Evolutionary conservation across 306 rosid genomes (phyloP), one percentile per base, ranked within the genome.

Genomic region (Dryas alaskensis): DNA sequence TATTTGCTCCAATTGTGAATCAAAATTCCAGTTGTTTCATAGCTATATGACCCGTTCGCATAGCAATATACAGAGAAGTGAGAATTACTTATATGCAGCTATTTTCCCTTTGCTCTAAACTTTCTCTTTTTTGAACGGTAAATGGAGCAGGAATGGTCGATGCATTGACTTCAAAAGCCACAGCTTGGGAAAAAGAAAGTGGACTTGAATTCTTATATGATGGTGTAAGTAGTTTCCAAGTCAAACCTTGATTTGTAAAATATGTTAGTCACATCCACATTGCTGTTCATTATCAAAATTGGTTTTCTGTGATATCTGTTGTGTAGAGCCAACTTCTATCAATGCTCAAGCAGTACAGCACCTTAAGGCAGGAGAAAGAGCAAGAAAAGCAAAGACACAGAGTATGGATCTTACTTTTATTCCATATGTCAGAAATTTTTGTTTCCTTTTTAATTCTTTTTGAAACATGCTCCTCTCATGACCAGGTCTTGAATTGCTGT

Each of bases 121-220:
- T 12, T 67, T 50, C 48, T 37, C 47, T 22, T 53, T 61, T 73
- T 46, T 72, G 70, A 42, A 45, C 60, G 46, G 52, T 74, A 12
- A 52, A 45, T 58, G 58, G 77, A 10, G 73, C 86, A 92, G 93
- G 88, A 64, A 82, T 88, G 87, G 86, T 87, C 40, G 98, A 89
- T 63, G 79, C 82, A 72, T 79, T 92, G 61, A 81, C 75, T 75
- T 82, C 75, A 31, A 92, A 92, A 85, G 81, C 89, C 65, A 61
- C 59, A 48, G 84, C 84, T 62, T 92, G 98, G 96, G 93, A 90
- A 82, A 77, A 80, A 62, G 93, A 89, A 53, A 88, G 82, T 62
- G 93, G 84, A 31, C 7, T 37, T 12, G 88, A 86, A 79, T 92
- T 92, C 80, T 65, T 49, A 31, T 89, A 86, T 37, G 93, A 86